phyloP scores from a whole-genome alignment of 352 stramenopile genomes.

The Aphanomyces astaci region DNA sequence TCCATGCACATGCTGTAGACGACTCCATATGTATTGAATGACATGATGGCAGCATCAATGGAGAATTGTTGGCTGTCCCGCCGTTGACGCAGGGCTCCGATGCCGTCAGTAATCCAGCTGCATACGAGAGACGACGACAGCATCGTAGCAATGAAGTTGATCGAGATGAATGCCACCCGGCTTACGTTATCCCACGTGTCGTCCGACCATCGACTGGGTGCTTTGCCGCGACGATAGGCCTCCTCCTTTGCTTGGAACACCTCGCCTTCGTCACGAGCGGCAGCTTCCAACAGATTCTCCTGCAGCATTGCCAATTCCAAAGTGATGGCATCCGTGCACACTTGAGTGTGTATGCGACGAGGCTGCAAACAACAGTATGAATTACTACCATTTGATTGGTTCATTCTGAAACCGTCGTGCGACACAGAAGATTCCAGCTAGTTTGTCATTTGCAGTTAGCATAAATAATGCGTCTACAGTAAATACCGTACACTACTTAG shows the following conservation, averaged over 20 bases:
- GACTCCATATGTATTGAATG: neutral
- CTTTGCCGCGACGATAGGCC: neutral
- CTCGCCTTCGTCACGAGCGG: neutral
- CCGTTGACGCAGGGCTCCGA: neutral
- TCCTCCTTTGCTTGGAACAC: neutral
- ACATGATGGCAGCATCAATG: neutral
- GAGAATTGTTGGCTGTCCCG: neutral
- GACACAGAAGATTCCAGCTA: neutral
- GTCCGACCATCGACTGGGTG: neutral
- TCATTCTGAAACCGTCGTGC: neutral
- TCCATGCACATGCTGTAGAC: conserved; percentile 6
- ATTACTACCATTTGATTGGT: too few species aligned
- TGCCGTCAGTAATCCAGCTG: conserved; percentile 1
- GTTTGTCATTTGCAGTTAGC: too few species aligned
- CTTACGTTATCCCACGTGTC: neutral
- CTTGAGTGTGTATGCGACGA: neutral
- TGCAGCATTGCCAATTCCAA: neutral
- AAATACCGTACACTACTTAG: too few species aligned
- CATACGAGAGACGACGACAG: neutral
- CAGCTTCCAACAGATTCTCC: neutral
- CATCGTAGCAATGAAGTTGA: neutral
- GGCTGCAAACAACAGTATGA: too few species aligned
- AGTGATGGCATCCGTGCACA: neutral
- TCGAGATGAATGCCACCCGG: neutral
- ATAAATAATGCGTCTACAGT: too few species aligned